Base-by-base conservation (phyloP, 2,329 filamentous ascomycete species). In the Fusarium xylarioides region DNA sequence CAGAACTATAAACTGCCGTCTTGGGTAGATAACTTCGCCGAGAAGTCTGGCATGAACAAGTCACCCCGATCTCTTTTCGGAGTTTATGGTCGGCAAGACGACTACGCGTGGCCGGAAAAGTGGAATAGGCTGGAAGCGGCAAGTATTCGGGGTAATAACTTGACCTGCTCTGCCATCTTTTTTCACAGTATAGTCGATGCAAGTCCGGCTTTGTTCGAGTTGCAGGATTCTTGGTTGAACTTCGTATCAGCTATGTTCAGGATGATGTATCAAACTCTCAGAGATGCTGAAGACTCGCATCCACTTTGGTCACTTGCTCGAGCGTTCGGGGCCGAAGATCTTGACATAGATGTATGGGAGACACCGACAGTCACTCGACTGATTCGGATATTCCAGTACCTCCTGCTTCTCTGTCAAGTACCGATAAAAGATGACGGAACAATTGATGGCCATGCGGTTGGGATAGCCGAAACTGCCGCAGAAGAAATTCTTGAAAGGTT, bases 1-100 rank as follows among this genome's bases (percentile, higher is more conserved):
- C 43, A 38, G 3, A 6, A 21, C 7, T 50, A 67, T 7, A 23
- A 37, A 7, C 23, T 67, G 14, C 42, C 63, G 7, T 62, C 55
- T 6, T 68, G 66, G 66, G 63, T 53, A 7, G 21, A 38, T 7
- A 68, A 61, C 16, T 43, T 67, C 9, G 26, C 38, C 1, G 32
- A 43, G 19, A 10, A 7, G 10, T n/a, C 7, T 11, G 4, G 12
- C 6, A 12, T 5, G 2, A 23, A 16, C 3, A 32, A 12, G 21
- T 2, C 11, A 12, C 15, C 18, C n/a, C 18, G 7, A 8, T 26
- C 26, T 26, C 26, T 26, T 26, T 26, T 26, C 26, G 26, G 26
- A 26, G 26, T 26, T 26, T 26, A 26, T 26, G 26, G 26, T 26
- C 26, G 26, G 26, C 26, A 26, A 26, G 26, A 26, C 26, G 12